Conservation (phyloP, 2,329 filamentous ascomycete genomes). For the Ophiognomonia clavigignenti-juglandacearum region DNA sequence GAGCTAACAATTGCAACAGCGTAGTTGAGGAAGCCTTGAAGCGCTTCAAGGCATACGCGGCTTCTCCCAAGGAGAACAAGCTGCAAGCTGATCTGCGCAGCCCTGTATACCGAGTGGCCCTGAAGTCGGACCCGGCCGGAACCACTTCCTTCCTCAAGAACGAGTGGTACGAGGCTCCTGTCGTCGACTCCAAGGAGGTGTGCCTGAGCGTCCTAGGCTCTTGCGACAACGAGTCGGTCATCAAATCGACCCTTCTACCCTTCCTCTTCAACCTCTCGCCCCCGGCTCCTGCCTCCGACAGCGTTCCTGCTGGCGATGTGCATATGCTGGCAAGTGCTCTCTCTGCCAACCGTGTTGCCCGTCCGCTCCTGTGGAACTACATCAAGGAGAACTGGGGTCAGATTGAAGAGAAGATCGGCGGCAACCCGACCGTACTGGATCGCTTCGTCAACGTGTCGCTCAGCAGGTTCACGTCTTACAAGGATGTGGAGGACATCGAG, state of each 20-base stretch:
- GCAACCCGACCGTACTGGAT: constrained; percentile 83
- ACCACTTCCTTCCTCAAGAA: constrained; percentile 73
- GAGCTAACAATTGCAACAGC: constrained; percentile 33
- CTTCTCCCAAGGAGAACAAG: constrained; percentile 60
- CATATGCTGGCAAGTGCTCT: constrained; percentile 75
- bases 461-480: constrained; percentile 69
- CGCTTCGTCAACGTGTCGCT: constrained; percentile 78
- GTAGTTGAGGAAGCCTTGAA: constrained; percentile 68
- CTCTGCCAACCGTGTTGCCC: constrained; percentile 66
- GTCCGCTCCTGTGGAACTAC: constrained; percentile 77
- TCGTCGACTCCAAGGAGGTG: constrained; percentile 88
- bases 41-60: constrained; percentile 75
- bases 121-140: constrained; percentile 64
- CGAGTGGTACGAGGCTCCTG: constrained; percentile 77
- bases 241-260: constrained; percentile 60
- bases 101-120: constrained; percentile 73
- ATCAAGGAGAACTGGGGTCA: constrained; percentile 78
- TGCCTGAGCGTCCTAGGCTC: constrained; percentile 72
- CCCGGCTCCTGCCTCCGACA: constrained; percentile 40
- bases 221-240: constrained; percentile 63
- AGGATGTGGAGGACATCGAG: constrained; percentile 70
- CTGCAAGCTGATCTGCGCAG: constrained; percentile 79
- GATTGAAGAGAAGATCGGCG: constrained; percentile 64
- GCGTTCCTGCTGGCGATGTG: constrained; percentile 82
- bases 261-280: constrained; percentile 71